phyloP scores from a whole-genome alignment of 2,329 filamentous ascomycete species.

The Pseudogymnoascus sp. region DNA sequence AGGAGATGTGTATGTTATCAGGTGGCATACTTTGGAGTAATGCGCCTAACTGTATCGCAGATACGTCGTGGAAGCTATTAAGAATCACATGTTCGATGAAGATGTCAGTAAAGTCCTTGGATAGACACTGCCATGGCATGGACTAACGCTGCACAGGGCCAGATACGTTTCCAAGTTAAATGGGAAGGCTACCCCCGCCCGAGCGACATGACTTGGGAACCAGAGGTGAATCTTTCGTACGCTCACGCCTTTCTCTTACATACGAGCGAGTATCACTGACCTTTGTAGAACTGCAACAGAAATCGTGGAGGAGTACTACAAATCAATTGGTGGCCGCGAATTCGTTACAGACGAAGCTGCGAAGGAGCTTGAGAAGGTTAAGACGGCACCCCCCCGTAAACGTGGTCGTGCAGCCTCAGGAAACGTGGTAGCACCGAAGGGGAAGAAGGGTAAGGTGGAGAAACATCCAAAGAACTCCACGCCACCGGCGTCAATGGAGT shows the following conservation, averaged over 20 bases:
- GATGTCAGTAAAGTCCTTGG: constrained; percentile 23
- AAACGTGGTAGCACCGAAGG: background rate
- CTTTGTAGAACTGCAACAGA: constrained; percentile 40
- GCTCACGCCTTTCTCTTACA: background rate
- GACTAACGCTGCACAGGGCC: constrained; percentile 27
- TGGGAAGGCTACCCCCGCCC: constrained; percentile 72
- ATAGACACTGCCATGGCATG: background rate
- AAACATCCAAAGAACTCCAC: constrained; percentile 41
- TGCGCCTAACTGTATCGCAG: background rate
- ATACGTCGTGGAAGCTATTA: constrained; percentile 57
- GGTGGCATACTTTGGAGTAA: background rate
- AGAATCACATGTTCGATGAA: constrained; percentile 54
- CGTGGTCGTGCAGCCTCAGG: background rate
- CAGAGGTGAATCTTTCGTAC: constrained; percentile 60
- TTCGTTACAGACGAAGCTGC: constrained; percentile 41
- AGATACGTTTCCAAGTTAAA: constrained; percentile 61
- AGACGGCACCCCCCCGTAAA: background rate
- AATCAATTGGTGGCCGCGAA: constrained; percentile 55
- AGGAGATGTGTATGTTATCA: constrained; percentile 32
- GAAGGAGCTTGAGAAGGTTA: constrained; percentile 29
- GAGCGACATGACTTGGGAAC: constrained; percentile 70
- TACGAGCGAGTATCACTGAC: background rate
- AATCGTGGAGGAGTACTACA: constrained; percentile 58
- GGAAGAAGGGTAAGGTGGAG: constrained; percentile 24
- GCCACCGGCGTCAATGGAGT: constrained; percentile 42